Conservation (phyloP, 2,329 filamentous ascomycete species). For the Beauveria varroae region DNA sequence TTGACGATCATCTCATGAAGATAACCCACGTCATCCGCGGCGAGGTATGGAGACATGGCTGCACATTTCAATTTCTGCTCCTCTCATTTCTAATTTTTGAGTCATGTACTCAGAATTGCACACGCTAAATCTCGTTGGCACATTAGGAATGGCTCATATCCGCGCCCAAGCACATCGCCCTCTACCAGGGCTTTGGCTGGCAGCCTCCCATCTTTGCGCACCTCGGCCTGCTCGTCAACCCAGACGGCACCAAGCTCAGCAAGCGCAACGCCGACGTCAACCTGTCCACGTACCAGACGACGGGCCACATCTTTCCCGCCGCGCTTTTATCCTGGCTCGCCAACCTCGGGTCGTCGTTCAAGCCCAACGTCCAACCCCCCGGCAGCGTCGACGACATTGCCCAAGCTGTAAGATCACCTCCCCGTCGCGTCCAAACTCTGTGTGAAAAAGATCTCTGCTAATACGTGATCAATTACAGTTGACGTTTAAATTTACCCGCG, state of each 20-base stretch:
- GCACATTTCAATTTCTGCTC: too few species aligned
- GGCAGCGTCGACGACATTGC: constrained; percentile 60
- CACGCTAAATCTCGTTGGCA: not conserved
- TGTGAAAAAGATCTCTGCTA: not conserved
- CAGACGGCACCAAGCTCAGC: constrained; percentile 69
- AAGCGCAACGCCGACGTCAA: constrained; percentile 61
- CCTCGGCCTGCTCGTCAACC: constrained; percentile 65
- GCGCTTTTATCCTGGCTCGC: constrained; percentile 72
- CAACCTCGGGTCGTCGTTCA: constrained; percentile 46
- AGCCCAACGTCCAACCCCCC: constrained; percentile 19
- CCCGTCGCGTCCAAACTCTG: not conserved
- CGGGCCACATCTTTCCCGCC: constrained; percentile 38
- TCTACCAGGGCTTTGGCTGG: constrained; percentile 78
- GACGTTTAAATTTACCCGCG: constrained; percentile 80
- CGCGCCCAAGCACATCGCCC: constrained; percentile 62
- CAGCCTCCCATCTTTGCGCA: constrained; percentile 68
- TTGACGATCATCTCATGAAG: constrained; percentile 91
- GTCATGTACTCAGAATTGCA: not conserved
- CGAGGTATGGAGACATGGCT: constrained; percentile 28
- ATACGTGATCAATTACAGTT: constrained; percentile 43
- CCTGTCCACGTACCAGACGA: constrained; percentile 42
- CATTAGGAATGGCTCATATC: constrained; percentile 83
- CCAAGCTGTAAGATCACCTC: constrained; percentile 42
- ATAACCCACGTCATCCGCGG: constrained; percentile 95
- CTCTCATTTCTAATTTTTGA: not conserved